A percentile compares a stretch with the other conserved stretches of the same genome.
phyloP scores from a whole-genome alignment of 768 basidiomycete genomes.

The Suillus ampliporus region DNA sequence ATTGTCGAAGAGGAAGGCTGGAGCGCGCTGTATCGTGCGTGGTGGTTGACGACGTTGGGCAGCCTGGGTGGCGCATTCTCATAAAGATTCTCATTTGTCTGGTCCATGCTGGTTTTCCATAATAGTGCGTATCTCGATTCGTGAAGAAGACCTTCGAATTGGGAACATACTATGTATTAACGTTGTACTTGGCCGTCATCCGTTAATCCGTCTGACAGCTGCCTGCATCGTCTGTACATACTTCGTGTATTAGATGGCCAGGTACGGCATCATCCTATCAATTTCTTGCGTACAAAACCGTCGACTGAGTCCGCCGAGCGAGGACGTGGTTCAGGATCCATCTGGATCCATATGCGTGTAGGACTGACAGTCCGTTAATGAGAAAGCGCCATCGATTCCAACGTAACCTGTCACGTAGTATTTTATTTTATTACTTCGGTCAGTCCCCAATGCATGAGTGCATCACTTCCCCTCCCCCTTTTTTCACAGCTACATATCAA shows the following conservation, averaged over 20 bases:
- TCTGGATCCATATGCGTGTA: no score
- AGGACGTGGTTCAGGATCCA: no score
- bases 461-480: no score
- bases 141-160: background rate
- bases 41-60: conserved; percentile 82
- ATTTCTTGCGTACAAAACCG: background rate
- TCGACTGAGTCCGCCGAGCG: no score
- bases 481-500: no score
- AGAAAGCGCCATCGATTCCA: background rate
- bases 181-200: conserved; percentile 1
- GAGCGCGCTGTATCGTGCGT: conserved; percentile 75
- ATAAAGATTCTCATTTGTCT: conserved; percentile 17
- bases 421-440: no score
- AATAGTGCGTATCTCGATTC: no score
- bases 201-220: background rate
- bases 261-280: background rate
- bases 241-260: background rate
- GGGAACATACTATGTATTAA: conserved; percentile 23
- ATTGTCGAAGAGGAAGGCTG: conserved; percentile 84
- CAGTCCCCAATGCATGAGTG: no score
- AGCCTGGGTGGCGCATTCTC: conserved; percentile 58
- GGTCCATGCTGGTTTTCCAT: background rate
- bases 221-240: background rate
- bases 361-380: background rate
- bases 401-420: background rate